Base-by-base conservation (phyloP, 2,329 filamentous ascomycete species). In the Talaromyces sp. region DNA sequence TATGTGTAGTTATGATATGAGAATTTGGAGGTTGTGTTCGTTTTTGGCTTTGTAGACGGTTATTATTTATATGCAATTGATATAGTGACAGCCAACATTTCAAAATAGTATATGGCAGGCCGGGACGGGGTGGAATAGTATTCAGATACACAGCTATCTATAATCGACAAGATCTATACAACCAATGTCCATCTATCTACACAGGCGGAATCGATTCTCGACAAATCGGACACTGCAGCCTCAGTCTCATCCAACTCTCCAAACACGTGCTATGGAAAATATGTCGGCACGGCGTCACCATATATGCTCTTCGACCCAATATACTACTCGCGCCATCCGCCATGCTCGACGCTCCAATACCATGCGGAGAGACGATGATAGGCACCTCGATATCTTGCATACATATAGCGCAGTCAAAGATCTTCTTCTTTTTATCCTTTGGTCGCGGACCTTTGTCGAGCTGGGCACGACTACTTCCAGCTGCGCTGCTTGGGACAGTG, bases 211-310 rank as follows among this genome's bases (percentile, higher is more conserved):
- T 78, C 66, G 91, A 89, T 80, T 97, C 93, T 70, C 95, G 85
- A 79, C 95, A 98, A 70, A 97, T 97, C 0, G 95, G 95, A 79
- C 95, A 99, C 80, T 97, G 92, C 73, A 99, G 79, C 65, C 94
- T 82, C 76, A 96, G 93, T 74, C 91, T 86, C 91, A 99, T 95
- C 95, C 95, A 98, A 45, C 92, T 93, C 79, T 98, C 94, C 70
- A 99, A 80, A 77, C 95, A 99, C 36, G 85, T 83, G 65, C 89
- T 95, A 75, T 99, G 95, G 76, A 99, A 99, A 58, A 98, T 93
- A 80, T 99, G 95, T 64, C 93, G 84, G 77, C 95, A 99, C 58
- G 95, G 95, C 65, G 95, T 99, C 25, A 98, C 92, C 95, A 99
- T 99, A 79, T 98, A 98, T 71, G 86, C 84, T 59, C 93, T 86